Conservation (phyloP, 164 flowering plant genomes). For the Buxus sempervirens region DNA sequence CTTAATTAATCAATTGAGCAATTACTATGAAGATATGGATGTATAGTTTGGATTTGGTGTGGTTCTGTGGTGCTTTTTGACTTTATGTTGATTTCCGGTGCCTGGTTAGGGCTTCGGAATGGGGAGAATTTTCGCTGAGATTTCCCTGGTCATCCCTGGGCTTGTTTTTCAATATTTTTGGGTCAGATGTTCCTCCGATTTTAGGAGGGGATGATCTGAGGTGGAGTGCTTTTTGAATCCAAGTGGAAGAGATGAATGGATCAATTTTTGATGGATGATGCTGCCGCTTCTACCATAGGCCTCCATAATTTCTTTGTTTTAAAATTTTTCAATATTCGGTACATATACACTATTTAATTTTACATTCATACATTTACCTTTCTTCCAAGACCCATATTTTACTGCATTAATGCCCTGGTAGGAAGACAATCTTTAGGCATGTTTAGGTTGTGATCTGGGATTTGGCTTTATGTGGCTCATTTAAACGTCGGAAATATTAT, state of each 20-base stretch:
- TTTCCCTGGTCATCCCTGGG: constrained; percentile 9
- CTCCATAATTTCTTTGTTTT: background rate
- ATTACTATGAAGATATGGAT: constrained; percentile 19
- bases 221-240: background rate
- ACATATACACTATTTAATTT: constrained; percentile 12
- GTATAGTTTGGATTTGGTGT: constrained; percentile 35
- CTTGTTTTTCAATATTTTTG: background rate
- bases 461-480: too few species aligned
- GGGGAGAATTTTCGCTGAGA: constrained; percentile 26
- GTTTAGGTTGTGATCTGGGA: background rate
- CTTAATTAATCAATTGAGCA: constrained; percentile 13
- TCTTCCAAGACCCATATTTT: constrained; percentile 28
- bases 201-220: background rate
- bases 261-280: background rate
- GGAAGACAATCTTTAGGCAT: background rate
- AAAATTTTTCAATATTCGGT: background rate
- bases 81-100: constrained; percentile 17
- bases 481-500: too few species aligned
- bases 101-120: constrained; percentile 20
- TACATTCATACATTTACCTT: constrained; percentile 22
- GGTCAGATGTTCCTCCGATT: background rate
- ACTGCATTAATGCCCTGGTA: constrained; percentile 20
- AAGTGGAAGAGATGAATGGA: background rate
- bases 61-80: constrained; percentile 13
- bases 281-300: constrained; percentile 3